Evolutionary conservation across 1,139 yeast species (phyloP), one percentile per base, ranked within the genome.

Genomic region (Tardiomyces blankii): DNA sequence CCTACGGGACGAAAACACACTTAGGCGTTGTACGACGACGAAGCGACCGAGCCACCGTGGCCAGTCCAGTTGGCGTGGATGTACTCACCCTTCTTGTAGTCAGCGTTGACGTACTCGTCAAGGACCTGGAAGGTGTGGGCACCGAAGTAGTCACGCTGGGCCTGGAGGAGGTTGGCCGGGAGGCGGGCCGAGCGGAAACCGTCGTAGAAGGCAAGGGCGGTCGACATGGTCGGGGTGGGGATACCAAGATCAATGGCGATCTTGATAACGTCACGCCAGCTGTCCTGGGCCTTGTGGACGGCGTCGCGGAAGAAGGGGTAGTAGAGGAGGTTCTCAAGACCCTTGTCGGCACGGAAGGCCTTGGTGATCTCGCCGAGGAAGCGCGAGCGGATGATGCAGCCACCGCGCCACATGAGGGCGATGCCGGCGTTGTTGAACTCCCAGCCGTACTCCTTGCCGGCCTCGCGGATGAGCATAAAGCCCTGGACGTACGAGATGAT

Each of bases 391-490:
- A 91, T 91, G 70, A 91, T 91, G 79, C 98, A 91, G 60, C 98
- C 98, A 75, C 98, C 98, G 80, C 98, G 84, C 98, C 98, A 91
- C 98, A 91, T 91, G 65, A 91, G 80, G 59, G 97, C 98, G 63
- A 91, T 91, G 54, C 95, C 91, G 58, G 97, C 96, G 80, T 86
- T 85, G 84, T 91, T 91, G 69, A 91, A 78, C 69, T 86, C 81
- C 98, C 98, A 91, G 64, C 82, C 82, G 78, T 87, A 91, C 70
- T 87, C 95, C 73, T 78, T 83, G 59, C 96, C 97, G 60, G 98
- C 98, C 72, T 91, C 96, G 69, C 93, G 86, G 73, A 91, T 88
- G 69, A 91, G 81, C 97, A 91, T 91, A 83, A 91, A 91, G 68
- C 98, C 98, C 77, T 91, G 98, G 58, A 97, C 94, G 70, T 91